These are phyloP conservation scores for Lasiodiplodia theobromae DNA, from an alignment of 2,329 filamentous ascomycete species.

Conservation along the genomic window DNA sequence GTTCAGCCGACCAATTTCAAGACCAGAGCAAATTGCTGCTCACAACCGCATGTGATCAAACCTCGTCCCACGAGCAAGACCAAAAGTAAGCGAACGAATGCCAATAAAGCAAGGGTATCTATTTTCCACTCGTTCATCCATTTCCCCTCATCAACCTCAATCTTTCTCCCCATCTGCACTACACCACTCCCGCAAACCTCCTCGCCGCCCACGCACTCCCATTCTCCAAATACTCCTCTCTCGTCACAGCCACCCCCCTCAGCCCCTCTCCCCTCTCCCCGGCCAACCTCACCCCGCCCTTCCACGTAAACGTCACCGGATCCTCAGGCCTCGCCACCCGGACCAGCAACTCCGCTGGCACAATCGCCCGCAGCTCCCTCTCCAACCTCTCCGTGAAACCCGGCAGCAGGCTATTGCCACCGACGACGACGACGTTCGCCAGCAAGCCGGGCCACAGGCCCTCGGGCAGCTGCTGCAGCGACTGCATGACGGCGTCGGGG, in stretches of 20 bases:
- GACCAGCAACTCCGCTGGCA: conserved; percentile 42
- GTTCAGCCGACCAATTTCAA: not conserved
- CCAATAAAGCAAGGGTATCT: conserved; percentile 13
- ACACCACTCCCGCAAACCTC: conserved; percentile 64
- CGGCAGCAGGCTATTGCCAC: conserved; percentile 80
- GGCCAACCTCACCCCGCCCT: conserved; percentile 81
- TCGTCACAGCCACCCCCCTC: conserved; percentile 76
- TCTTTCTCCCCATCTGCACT: no score
- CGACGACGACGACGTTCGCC: conserved; percentile 87
- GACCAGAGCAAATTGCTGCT: not conserved
- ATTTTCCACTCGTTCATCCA: not conserved
- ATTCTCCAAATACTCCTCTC: conserved; percentile 88
- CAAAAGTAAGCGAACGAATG: not conserved
- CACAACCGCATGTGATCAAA: not conserved
- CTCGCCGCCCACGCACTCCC: conserved; percentile 75
- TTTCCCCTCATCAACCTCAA: not conserved
- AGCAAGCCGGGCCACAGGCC: conserved; percentile 84
- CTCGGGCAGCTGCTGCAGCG: conserved; percentile 75
- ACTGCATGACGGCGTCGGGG: conserved; percentile 82
- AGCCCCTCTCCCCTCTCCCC: conserved; percentile 57
- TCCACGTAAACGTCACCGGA: conserved; percentile 83
- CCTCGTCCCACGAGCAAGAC: not conserved
- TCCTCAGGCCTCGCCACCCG: conserved; percentile 66
- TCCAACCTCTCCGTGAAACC: conserved; percentile 82
- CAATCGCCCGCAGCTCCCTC: conserved; percentile 70